A percentile compares a stretch with the other conserved stretches of the same genome.
phyloP scores from a whole-genome alignment of 73 alveolate species.

The Stentor coeruleus region DNA sequence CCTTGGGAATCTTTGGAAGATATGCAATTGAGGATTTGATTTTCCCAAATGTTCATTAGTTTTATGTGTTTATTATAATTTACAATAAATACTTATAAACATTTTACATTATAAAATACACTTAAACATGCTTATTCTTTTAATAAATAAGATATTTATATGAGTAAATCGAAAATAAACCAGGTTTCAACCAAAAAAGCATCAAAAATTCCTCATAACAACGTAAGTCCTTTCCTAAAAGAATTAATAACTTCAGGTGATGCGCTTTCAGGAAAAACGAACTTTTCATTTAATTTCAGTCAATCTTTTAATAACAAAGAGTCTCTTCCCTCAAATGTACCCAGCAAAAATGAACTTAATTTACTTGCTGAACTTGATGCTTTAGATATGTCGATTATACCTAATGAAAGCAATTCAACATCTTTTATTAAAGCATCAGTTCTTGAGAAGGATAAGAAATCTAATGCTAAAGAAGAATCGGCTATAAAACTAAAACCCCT shows the following conservation, averaged over 20 bases:
- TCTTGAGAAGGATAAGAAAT: background rate
- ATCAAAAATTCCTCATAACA: background rate
- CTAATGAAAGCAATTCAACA: background rate
- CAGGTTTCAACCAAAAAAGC: background rate
- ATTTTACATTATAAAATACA: no score
- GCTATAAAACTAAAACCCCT: background rate
- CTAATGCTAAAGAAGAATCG: background rate
- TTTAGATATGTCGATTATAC: background rate
- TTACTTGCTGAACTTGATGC: background rate
- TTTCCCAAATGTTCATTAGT: background rate
- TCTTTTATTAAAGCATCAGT: background rate
- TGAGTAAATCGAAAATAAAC: background rate
- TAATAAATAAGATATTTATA: no score
- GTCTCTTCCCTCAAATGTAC: background rate
- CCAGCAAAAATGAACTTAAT: background rate
- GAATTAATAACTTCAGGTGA: background rate
- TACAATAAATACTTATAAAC: no score
- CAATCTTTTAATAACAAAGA: background rate
- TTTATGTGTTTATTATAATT: no score
- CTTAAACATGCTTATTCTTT: no score
- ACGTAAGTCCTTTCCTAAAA: background rate
- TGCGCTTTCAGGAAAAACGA: background rate
- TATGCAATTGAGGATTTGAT: background rate
- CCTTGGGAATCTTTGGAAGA: background rate
- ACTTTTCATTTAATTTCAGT: background rate